Base-by-base conservation (phyloP, 2,329 filamentous ascomycete species). In the Monosporascus sp. region DNA sequence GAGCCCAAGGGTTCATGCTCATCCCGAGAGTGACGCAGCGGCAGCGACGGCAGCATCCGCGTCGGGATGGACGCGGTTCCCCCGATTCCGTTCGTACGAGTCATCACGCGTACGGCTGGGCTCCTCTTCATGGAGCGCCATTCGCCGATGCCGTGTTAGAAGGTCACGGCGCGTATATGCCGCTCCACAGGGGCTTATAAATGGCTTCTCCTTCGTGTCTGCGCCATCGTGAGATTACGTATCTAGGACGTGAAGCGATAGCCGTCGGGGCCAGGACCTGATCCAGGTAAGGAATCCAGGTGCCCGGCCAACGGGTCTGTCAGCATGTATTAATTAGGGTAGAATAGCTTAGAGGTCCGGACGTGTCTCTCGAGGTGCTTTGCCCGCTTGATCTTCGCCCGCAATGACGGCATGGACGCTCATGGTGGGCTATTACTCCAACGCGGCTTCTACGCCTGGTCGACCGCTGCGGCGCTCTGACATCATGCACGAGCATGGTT, bases 151-250 rank as follows among this genome's bases (percentile, higher is more conserved):
- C 14, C 71, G 63, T 40, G 69, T 72, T 48, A 73, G 56, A 3
- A 73, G 57, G 52, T 73, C 71, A 14, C 71, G 65, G 17, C 71
- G 64, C 5, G 71, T 65, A 51, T 73, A 73, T 1, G 71, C 68
- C 3, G 68, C 68, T 49, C 70, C 68, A 53, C 71, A 73, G 17
- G 55, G 61, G 51, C 71, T 73, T 8, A 69, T 47, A 51, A 71
- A 73, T 1, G 71, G 71, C 52, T 73, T 73, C 57, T 73, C 71
- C 38, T 73, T 73, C 50, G 71, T 73, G 55, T 73, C 71, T 73
- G 52, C 37, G 46, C 44, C 35, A 24, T 38, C 37, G 37, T 18
- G 47, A 7, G 24, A 51, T 40, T 49, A 43, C 40, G 8, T 43
- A n/a, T 20, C 14, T 11, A n/a, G 15, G 40, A 43, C 20, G 8